These are phyloP conservation scores for Canna indica DNA, from an alignment of 176 grass and related monocot genomes.

Conservation along the genomic window DNA sequence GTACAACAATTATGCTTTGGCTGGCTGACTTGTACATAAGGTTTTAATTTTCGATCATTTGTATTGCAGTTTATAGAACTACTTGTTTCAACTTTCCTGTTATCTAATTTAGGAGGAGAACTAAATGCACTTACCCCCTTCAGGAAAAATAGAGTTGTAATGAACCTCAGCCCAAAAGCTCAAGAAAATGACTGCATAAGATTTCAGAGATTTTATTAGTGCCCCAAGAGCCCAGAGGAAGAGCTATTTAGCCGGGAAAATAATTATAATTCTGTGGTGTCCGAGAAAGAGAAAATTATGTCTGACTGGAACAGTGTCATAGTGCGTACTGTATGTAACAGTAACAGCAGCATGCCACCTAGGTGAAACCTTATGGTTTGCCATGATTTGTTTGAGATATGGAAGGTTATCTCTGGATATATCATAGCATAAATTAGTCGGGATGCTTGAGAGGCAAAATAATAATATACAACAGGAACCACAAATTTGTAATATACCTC, in stretches of 20 bases:
- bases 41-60: background rate
- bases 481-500: constrained; percentile 30
- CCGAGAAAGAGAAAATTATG: background rate
- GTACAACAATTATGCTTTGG: too few species aligned
- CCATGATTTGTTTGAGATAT: background rate
- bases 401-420: too few species aligned
- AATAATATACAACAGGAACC: background rate
- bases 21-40: background rate
- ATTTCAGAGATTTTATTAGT: background rate
- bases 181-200: constrained; percentile 49
- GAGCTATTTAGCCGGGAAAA: background rate
- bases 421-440: too few species aligned
- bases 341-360: background rate
- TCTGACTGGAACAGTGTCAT: background rate
- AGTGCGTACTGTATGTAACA: background rate
- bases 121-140: constrained; percentile 32
- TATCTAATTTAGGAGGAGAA: background rate
- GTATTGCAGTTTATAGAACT: background rate
- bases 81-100: background rate
- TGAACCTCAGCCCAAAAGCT: constrained; percentile 73
- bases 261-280: background rate
- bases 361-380: background rate
- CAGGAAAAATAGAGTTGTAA: constrained; percentile 57
- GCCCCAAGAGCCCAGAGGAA: background rate
- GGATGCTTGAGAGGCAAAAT: too few species aligned